A percentile compares a stretch with the other conserved stretches of the same genome.
Evolutionary conservation across 108 stramenopile genomes (phyloP).

Genomic region (Cyclotella sp.): DNA sequence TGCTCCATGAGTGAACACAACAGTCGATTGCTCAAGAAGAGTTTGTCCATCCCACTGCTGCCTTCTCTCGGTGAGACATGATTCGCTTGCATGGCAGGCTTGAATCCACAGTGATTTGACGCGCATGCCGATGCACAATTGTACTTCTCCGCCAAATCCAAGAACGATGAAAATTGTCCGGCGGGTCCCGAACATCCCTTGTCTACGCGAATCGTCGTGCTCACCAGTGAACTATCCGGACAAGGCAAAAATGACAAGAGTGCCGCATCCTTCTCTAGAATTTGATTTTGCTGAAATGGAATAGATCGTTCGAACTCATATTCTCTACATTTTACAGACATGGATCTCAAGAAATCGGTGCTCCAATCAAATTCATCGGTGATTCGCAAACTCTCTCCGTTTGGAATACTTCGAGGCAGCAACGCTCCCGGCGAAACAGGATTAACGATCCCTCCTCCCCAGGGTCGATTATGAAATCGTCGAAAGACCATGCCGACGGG

Average conservation of each 20-base stretch:
- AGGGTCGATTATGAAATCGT: conserved; percentile 8
- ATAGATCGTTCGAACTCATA: conserved; percentile 43
- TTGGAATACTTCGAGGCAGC: not conserved
- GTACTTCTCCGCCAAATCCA: conserved; percentile 29
- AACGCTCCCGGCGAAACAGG: conserved; percentile 11
- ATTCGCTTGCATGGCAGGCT: no score
- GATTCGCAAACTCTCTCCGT: conserved; percentile 8
- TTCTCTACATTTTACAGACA: conserved; percentile 45
- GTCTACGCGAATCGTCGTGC: not conserved
- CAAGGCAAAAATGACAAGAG: conserved; percentile 25
- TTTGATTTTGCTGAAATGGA: conserved; percentile 21
- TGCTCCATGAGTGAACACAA: conserved; percentile 48
- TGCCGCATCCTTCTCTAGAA: conserved; percentile 7
- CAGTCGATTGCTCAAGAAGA: conserved; percentile 36
- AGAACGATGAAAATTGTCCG: conserved; percentile 12
- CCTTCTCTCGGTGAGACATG: not conserved
- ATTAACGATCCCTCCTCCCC: conserved; percentile 6
- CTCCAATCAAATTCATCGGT: conserved; percentile 50
- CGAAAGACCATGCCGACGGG: conserved; percentile 51
- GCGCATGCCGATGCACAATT: conserved; percentile 18
- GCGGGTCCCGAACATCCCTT: not conserved
- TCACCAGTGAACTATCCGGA: conserved; percentile 18
- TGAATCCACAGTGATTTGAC: conserved; percentile 2
- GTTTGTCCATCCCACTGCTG: not conserved
- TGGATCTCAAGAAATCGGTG: conserved; percentile 36